phyloP scores from a whole-genome alignment of 371 early-diverging fungal species.

The Lichtheimia hyalospora region DNA sequence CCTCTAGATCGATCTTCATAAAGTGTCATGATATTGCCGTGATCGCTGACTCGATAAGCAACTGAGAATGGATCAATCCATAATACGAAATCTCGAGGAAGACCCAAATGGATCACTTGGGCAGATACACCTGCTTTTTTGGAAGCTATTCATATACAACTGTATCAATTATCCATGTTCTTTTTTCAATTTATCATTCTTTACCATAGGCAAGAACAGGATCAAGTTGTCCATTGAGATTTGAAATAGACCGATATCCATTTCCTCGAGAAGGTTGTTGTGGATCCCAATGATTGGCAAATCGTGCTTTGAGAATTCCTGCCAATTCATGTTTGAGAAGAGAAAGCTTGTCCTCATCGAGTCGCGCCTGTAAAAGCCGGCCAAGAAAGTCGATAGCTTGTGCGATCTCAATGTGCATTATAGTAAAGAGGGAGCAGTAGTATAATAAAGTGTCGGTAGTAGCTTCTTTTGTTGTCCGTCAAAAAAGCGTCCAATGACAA shows the following conservation, averaged over 20 bases:
- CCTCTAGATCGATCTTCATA: slow-evolving; percentile 64
- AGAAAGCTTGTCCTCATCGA: slow-evolving; percentile 32
- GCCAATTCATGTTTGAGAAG: slow-evolving; percentile 38
- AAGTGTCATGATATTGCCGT: slow-evolving; percentile 64
- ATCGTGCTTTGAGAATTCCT: slow-evolving; percentile 36
- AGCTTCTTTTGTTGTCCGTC: not conserved
- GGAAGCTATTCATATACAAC: not conserved
- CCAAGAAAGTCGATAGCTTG: slow-evolving; percentile 57
- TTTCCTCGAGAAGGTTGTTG: slow-evolving; percentile 66
- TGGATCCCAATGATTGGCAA: slow-evolving; percentile 69
- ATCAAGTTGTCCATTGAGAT: slow-evolving; percentile 68
- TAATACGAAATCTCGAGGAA: slow-evolving; percentile 74
- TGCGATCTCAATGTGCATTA: slow-evolving; percentile 61
- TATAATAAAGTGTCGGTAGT: not conserved
- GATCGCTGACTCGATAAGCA: slow-evolving; percentile 75
- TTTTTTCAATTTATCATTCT: slow-evolving; percentile 1
- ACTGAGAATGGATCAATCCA: slow-evolving; percentile 81
- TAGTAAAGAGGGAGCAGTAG: not conserved
- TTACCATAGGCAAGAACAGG: slow-evolving; percentile 50
- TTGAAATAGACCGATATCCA: slow-evolving; percentile 73
- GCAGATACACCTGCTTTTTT: slow-evolving; percentile 8
- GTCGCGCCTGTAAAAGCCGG: slow-evolving; percentile 41
- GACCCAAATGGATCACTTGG: slow-evolving; percentile 37
- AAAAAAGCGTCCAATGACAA: too few relatives aligned
- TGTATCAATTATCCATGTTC: not conserved